phyloP scores from a whole-genome alignment of 169 alveolate genomes.

The Cardiosporidium cionae region DNA sequence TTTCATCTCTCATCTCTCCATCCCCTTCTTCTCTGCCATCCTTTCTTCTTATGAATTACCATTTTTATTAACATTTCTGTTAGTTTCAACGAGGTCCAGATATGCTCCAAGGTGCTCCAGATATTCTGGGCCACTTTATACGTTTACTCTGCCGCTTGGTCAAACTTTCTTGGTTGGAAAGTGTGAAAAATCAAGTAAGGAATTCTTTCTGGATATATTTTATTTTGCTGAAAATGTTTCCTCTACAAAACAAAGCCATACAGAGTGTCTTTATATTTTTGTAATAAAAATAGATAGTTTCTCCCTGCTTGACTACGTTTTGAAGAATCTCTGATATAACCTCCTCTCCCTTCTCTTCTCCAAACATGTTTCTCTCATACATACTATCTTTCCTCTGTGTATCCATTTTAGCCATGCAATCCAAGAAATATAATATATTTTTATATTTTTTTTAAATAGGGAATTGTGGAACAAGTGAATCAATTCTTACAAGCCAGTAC shows the following conservation, averaged over 20 bases:
- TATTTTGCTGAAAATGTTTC: background rate
- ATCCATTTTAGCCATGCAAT: background rate
- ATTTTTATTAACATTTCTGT: background rate
- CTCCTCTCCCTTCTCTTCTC: too few species aligned
- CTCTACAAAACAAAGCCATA: background rate
- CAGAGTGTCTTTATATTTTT: background rate
- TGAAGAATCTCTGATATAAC: too few species aligned
- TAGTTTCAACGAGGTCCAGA: slow-evolving; percentile 81
- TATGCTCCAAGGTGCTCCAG: slow-evolving; percentile 74
- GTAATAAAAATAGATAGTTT: too few species aligned
- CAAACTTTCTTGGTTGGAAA: slow-evolving; percentile 79
- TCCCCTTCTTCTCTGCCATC: too few species aligned
- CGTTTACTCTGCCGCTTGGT: slow-evolving; percentile 73
- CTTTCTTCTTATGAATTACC: too few species aligned
- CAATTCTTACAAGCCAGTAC: slow-evolving; percentile 73
- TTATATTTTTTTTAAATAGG: too few species aligned
- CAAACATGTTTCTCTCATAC: too few species aligned
- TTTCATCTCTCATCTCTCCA: too few species aligned
- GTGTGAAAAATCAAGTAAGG: slow-evolving; percentile 19
- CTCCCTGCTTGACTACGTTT: too few species aligned
- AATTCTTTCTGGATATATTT: background rate
- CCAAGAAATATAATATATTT: background rate
- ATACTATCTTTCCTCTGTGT: background rate
- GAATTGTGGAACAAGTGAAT: slow-evolving; percentile 46
- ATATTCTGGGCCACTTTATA: slow-evolving; percentile 72